Percentiles rank a stretch among this genome's conserved stretches.
Conservation (phyloP, 192 early-diverging fungal genomes). For the Coemansia sp. region DNA sequence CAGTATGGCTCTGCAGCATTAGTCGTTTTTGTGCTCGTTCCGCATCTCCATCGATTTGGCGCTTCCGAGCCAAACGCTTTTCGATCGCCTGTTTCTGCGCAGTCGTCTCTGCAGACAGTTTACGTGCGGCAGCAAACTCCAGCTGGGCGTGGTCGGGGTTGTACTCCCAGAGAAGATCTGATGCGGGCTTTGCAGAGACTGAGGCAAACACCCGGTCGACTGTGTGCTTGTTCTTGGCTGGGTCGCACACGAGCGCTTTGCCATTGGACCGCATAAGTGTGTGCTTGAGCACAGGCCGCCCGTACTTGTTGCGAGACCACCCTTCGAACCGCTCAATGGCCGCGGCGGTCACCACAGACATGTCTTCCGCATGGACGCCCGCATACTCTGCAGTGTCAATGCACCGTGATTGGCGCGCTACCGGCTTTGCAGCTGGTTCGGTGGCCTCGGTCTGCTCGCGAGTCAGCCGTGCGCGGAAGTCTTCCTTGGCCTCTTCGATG, state of each 20-base stretch:
- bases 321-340: conserved; percentile 63
- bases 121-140: conserved; percentile 28
- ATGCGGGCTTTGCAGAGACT: conserved; percentile 11
- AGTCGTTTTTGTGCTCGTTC: neutral
- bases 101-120: conserved; percentile 17
- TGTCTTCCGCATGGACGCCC: conserved; percentile 60
- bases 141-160: conserved; percentile 8
- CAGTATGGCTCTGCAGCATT: neutral
- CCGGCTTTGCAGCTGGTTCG: neutral
- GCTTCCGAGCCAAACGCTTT: conserved; percentile 12
- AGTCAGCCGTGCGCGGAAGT: conserved; percentile 56
- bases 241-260: conserved; percentile 65
- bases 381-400: conserved; percentile 13
- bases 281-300: conserved; percentile 71
- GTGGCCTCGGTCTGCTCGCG: conserved; percentile 51
- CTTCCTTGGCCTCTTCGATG: conserved; percentile 79
- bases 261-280: conserved; percentile 60
- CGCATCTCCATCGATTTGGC: neutral
- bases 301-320: conserved; percentile 72
- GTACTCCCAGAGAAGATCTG: conserved; percentile 49
- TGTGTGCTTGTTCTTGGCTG: conserved; percentile 65
- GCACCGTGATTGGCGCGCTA: conserved; percentile 28
- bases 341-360: conserved; percentile 69
- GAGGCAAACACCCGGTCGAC: conserved; percentile 57
- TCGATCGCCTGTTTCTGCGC: conserved; percentile 5